phyloP scores from a whole-genome alignment of 2,329 filamentous ascomycete genomes.

The Claviceps sp. region DNA sequence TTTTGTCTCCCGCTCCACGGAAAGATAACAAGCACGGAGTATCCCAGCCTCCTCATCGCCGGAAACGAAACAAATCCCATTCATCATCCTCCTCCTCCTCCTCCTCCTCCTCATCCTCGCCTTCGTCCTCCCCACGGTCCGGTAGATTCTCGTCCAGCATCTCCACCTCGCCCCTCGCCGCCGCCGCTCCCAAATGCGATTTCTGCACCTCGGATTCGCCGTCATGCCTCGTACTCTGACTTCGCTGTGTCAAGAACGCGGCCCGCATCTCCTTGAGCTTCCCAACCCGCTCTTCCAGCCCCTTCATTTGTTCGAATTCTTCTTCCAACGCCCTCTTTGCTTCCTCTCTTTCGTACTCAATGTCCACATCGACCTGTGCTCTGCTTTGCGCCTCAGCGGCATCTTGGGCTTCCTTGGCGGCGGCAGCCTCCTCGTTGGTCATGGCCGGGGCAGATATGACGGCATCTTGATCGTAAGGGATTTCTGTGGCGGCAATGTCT shows the following conservation, averaged over 20 bases:
- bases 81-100: slow-evolving; percentile 40
- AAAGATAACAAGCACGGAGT: not conserved
- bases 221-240: slow-evolving; percentile 16
- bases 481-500: slow-evolving; percentile 47
- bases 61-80: slow-evolving; percentile 47
- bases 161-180: not conserved
- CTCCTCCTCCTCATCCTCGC: slow-evolving; percentile 28
- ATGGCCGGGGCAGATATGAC: slow-evolving; percentile 58
- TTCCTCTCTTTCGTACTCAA: slow-evolving; percentile 61
- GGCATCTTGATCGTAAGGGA: slow-evolving; percentile 30
- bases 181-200: slow-evolving; percentile 11
- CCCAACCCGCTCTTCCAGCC: slow-evolving; percentile 58
- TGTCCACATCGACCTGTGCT: slow-evolving; percentile 38
- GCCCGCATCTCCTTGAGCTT: slow-evolving; percentile 59
- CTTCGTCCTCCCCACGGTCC: slow-evolving; percentile 11
- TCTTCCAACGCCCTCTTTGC: slow-evolving; percentile 58
- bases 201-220: slow-evolving; percentile 11
- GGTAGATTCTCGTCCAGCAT: slow-evolving; percentile 4
- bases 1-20: not conserved
- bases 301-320: slow-evolving; percentile 75
- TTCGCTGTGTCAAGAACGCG: slow-evolving; percentile 37
- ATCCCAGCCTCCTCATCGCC: not conserved
- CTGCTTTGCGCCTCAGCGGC: slow-evolving; percentile 40
- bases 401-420: slow-evolving; percentile 34
- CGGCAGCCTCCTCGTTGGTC: slow-evolving; percentile 48